phyloP scores from a whole-genome alignment of 768 basidiomycete genomes.

The Leucogyrophana mollusca region DNA sequence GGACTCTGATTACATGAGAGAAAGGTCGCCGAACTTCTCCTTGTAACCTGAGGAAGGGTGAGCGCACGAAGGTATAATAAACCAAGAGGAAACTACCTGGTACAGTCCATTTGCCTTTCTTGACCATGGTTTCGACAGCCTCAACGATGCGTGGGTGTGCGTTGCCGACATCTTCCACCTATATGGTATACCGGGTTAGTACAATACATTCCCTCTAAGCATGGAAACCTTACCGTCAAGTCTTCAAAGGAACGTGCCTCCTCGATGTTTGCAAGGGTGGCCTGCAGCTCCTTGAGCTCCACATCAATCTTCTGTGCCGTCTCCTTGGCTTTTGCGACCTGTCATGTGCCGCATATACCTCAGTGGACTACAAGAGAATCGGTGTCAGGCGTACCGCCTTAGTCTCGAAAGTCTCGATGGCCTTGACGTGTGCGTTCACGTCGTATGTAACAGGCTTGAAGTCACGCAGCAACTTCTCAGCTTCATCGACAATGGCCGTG shows the following conservation, averaged over 20 bases:
- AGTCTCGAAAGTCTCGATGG: slow-evolving; percentile 93
- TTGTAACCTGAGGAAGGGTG: slow-evolving; percentile 75
- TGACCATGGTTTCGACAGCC: slow-evolving; percentile 91
- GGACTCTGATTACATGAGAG: slow-evolving; percentile 67
- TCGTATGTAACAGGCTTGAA: slow-evolving; percentile 98
- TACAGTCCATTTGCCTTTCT: slow-evolving; percentile 98
- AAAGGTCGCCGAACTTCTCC: slow-evolving; percentile 96
- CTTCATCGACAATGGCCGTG: slow-evolving; percentile 86
- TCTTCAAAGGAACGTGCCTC: slow-evolving; percentile 97
- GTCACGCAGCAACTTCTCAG: slow-evolving; percentile 81
- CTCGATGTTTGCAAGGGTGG: slow-evolving; percentile 95
- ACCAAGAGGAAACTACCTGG: slow-evolving; percentile 61
- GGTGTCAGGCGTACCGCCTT: slow-evolving; percentile 85
- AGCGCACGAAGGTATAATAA: no score
- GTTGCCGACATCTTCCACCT: slow-evolving; percentile 87
- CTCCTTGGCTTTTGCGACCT: slow-evolving; percentile 89
- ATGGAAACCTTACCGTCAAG: slow-evolving; percentile 68
- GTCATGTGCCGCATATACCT: no score
- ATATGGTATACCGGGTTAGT: slow-evolving; percentile 5
- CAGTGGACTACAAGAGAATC: slow-evolving; percentile 3
- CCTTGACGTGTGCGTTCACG: slow-evolving; percentile 83
- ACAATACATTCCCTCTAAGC: background rate
- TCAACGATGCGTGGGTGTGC: slow-evolving; percentile 92
- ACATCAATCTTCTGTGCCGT: slow-evolving; percentile 87
- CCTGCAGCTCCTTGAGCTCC: slow-evolving; percentile 88